phyloP scores from a whole-genome alignment of 1,284 basidiomycete species.

The Marasmius tenuissimus region DNA sequence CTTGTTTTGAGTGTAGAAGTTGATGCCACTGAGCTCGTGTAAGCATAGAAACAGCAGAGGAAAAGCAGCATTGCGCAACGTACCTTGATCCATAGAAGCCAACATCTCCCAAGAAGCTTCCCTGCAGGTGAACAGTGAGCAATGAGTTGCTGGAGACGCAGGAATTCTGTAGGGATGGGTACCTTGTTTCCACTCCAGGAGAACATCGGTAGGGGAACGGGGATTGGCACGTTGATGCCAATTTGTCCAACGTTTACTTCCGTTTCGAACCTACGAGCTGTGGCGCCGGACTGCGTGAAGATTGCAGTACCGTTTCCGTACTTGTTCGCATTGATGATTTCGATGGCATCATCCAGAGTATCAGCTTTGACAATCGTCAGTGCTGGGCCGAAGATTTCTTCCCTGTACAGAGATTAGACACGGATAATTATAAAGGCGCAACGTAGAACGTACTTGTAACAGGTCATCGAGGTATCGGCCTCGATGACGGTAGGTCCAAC shows the following conservation, averaged over 20 bases:
- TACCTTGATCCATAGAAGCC: slow-evolving; percentile 88
- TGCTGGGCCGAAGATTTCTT: slow-evolving; percentile 96
- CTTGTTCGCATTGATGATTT: slow-evolving; percentile 85
- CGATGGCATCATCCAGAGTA: slow-evolving; percentile 89
- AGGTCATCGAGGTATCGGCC: slow-evolving; percentile 80
- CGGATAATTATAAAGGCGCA: not conserved
- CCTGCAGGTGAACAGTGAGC: slow-evolving; percentile 25
- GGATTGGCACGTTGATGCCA: slow-evolving; percentile 92
- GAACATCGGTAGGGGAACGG: slow-evolving; percentile 79
- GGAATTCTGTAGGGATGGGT: slow-evolving; percentile 11
- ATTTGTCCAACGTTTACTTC: slow-evolving; percentile 91
- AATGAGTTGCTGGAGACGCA: not conserved
- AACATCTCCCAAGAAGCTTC: slow-evolving; percentile 81
- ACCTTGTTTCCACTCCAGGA: slow-evolving; percentile 91
- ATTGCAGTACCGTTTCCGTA: slow-evolving; percentile 97
- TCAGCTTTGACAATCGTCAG: slow-evolving; percentile 81
- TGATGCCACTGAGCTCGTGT: slow-evolving; percentile 60
- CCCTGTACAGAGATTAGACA: slow-evolving; percentile 41
- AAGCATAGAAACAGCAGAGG: not conserved
- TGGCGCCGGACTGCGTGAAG: slow-evolving; percentile 96
- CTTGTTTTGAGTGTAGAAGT: slow-evolving; percentile 92
- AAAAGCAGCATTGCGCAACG: slow-evolving; percentile 15
- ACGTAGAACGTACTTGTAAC: slow-evolving; percentile 67
- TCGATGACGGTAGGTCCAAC: slow-evolving; percentile 93
- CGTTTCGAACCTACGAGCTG: slow-evolving; percentile 91